phyloP scores from a whole-genome alignment of 2,329 filamentous ascomycete species.

The Metarhizium humberi region DNA sequence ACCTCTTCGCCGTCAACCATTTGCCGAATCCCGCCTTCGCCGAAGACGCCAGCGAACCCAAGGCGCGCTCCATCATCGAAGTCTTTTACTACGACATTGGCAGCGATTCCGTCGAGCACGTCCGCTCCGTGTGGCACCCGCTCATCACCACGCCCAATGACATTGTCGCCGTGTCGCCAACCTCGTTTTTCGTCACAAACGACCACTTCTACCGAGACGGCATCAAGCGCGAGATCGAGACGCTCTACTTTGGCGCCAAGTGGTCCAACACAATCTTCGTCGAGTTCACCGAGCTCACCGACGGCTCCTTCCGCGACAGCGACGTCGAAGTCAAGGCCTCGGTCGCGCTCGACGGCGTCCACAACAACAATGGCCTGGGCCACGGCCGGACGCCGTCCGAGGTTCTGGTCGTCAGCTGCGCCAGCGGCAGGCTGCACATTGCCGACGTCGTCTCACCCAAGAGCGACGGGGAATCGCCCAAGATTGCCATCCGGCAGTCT shows the following conservation, averaged over 20 bases:
- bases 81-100: conserved; percentile 45
- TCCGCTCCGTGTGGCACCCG: conserved; percentile 44
- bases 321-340: conserved; percentile 28
- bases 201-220: conserved; percentile 47
- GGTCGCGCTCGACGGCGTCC: conserved; percentile 33
- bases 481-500: conserved; percentile 26
- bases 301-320: conserved; percentile 13
- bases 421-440: conserved; percentile 38
- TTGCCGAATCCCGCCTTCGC: conserved; percentile 36
- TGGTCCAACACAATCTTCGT: conserved; percentile 44
- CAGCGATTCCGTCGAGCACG: conserved; percentile 28
- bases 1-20: conserved; percentile 54
- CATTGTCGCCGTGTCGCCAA: conserved; percentile 35
- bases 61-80: conserved; percentile 44
- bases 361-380: conserved; percentile 48
- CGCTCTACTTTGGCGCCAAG: conserved; percentile 26
- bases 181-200: conserved; percentile 49
- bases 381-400: conserved; percentile 33
- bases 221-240: conserved; percentile 35
- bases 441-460: conserved; percentile 15
- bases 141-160: conserved; percentile 51
- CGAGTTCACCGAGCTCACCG: conserved; percentile 19
- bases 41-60: conserved; percentile 17
- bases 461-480: conserved; percentile 6
- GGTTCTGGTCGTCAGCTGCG: conserved; percentile 32